Base-by-base conservation (phyloP, 2,329 filamentous ascomycete species). In the Graphiopsis chlorocephala region DNA sequence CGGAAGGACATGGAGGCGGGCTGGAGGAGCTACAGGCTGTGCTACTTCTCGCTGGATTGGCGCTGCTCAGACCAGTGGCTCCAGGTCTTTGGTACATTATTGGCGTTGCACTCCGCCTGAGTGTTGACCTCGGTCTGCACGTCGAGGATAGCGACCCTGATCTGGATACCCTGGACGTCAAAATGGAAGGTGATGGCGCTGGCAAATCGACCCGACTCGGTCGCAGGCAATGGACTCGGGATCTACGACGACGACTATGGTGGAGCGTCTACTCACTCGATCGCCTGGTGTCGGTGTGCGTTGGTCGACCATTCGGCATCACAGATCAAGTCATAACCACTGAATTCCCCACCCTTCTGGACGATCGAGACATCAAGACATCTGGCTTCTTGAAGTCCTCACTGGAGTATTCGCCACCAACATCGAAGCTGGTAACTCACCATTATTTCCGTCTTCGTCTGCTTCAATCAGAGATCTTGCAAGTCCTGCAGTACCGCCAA, bases 211-310 rank as follows among this genome's bases (percentile, higher is more conserved):
- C 84, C 68, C 78, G 81, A 64, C 77, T 89, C 76, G 82, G 90
- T 23, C 85, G 90, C 57, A 85, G 91, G 64, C 87, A 96, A 77
- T 97, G 92, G 85, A 84, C 92, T 45, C 88, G 94, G 61, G 95
- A 98, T 76, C 84, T 97, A 68, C 88, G 93, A 60, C 85, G 94
- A 64, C 86, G 94, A 33, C 82, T 98, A 15, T 98, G 93, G 93
- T 98, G 95, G 94, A 97, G 93, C 79, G 93, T 93, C 1, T 98
- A 98, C 78, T 94, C 92, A 5, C 87, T 98, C 63, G 94, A 98
- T 77, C 87, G 94, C n/a, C 87, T 98, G 5, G 94, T 98, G 59
- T 95, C 92, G 73, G 93, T 92, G 25, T 97, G 93, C 71, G 94
- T 98, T 28, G 94, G 94, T 42, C 85, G 94, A 63, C 95, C 94